A percentile compares a stretch with the other conserved stretches of the same genome.
Conservation (phyloP, 2,329 filamentous ascomycete species). For the Neospermospora avenae region DNA sequence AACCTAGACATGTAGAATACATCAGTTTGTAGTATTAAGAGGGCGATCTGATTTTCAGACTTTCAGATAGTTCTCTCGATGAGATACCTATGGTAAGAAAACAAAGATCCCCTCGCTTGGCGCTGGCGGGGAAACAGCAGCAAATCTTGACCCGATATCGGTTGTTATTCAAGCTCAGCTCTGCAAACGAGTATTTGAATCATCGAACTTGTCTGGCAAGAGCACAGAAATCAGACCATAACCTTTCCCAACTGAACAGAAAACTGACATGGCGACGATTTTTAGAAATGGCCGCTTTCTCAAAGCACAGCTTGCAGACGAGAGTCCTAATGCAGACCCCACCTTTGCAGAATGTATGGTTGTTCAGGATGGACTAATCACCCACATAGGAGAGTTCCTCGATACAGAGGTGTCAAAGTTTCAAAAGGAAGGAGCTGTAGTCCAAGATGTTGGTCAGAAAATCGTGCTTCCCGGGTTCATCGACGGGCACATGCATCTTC, state of each 20-base stretch:
- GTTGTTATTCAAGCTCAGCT: background rate
- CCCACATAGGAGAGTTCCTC: conserved; percentile 29
- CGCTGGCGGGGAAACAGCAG: background rate
- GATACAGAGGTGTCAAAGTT: conserved; percentile 30
- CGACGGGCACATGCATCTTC: conserved; percentile 56
- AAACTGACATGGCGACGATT: background rate
- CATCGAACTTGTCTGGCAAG: no score
- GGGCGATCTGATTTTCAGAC: background rate
- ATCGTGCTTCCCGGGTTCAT: conserved; percentile 53
- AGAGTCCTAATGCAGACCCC: background rate
- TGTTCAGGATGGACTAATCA: conserved; percentile 48
- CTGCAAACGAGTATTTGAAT: background rate
- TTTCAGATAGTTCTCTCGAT: background rate
- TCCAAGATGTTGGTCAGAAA: conserved; percentile 39
- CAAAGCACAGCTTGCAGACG: background rate
- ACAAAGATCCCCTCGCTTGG: background rate
- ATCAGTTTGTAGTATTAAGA: no score
- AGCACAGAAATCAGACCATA: background rate
- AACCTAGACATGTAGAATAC: no score
- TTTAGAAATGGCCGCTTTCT: background rate
- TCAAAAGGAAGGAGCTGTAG: conserved; percentile 8
- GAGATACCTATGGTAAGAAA: background rate
- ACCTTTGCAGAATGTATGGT: conserved; percentile 42
- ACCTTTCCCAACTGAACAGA: background rate
- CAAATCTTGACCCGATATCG: background rate